Evolutionary conservation across 768 basidiomycete genomes (phyloP).

Genomic region (Sutorius australiensis): DNA sequence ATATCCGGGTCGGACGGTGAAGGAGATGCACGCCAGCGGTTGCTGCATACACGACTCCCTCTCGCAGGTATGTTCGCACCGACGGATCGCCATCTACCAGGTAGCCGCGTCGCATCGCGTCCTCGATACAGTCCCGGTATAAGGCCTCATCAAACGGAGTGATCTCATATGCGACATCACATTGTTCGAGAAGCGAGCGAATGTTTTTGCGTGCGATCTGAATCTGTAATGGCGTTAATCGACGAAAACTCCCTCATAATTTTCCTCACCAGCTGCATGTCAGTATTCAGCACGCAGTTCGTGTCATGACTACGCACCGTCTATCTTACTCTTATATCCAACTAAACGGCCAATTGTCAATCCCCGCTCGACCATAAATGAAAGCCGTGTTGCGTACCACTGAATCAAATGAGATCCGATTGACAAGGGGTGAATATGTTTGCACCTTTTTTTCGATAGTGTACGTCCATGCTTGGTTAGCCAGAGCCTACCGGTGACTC

Average conservation of each 20-base stretch:
- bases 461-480: background rate
- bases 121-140: constrained; percentile 20
- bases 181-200: constrained; percentile 11
- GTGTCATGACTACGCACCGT: background rate
- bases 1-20: background rate
- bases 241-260: background rate
- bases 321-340: background rate
- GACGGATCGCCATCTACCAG: constrained; percentile 19
- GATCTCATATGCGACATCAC: constrained; percentile 10
- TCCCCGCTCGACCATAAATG: background rate
- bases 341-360: background rate
- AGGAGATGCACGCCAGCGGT: background rate
- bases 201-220: constrained; percentile 11
- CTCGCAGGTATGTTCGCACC: constrained; percentile 28
- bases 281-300: background rate
- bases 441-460: background rate
- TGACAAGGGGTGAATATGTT: background rate
- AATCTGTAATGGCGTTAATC: constrained; percentile 3
- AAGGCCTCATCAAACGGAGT: constrained; percentile 10
- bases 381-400: background rate
- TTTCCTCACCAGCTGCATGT: constrained; percentile 11
- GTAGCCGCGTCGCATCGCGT: constrained; percentile 24
- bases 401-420: background rate
- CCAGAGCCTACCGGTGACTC: background rate
- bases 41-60: constrained; percentile 26